Conservation (phyloP, 306 rosid genomes). For the Fragaria nilgerrensis region DNA sequence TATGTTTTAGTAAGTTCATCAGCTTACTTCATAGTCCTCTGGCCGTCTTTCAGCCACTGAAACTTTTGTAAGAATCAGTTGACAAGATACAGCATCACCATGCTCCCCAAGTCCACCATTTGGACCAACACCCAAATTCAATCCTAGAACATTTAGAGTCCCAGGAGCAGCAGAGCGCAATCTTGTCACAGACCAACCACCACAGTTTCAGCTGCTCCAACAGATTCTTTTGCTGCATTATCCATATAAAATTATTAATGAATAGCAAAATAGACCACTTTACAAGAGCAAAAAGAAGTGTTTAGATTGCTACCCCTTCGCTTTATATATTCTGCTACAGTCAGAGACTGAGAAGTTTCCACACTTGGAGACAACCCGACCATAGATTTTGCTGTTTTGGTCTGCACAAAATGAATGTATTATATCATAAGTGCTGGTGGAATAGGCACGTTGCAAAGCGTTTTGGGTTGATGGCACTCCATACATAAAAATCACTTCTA, state of each 20-base stretch:
- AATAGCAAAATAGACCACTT: background rate
- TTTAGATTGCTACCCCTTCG: slow-evolving; percentile 64
- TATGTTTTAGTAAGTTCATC: slow-evolving; percentile 33
- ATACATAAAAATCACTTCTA: slow-evolving; percentile 18
- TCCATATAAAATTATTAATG: slow-evolving; percentile 22
- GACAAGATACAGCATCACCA: slow-evolving; percentile 96
- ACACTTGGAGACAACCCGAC: slow-evolving; percentile 76
- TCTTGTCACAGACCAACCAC: slow-evolving; percentile 96
- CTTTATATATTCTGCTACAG: slow-evolving; percentile 69
- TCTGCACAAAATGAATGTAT: slow-evolving; percentile 44
- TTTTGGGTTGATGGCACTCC: slow-evolving; percentile 4
- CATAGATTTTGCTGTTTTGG: slow-evolving; percentile 88
- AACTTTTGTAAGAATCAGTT: slow-evolving; percentile 90
- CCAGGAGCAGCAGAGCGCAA: slow-evolving; percentile 90
- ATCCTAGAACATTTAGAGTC: slow-evolving; percentile 84
- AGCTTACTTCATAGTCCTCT: slow-evolving; percentile 97
- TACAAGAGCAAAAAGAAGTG: slow-evolving; percentile 8
- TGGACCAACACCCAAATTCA: slow-evolving; percentile 92
- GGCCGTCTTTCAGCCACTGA: slow-evolving; percentile 99
- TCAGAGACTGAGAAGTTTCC: slow-evolving; percentile 76
- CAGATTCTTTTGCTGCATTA: slow-evolving; percentile 86
- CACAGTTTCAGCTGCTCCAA: slow-evolving; percentile 94
- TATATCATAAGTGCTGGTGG: slow-evolving; percentile 19
- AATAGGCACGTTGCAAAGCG: background rate
- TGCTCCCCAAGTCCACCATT: slow-evolving; percentile 99